Evolutionary conservation across 495 filamentous ascomycete genomes (phyloP), one percentile per base, ranked within the genome.

Genomic region (Aspergillus egyptiacus): DNA sequence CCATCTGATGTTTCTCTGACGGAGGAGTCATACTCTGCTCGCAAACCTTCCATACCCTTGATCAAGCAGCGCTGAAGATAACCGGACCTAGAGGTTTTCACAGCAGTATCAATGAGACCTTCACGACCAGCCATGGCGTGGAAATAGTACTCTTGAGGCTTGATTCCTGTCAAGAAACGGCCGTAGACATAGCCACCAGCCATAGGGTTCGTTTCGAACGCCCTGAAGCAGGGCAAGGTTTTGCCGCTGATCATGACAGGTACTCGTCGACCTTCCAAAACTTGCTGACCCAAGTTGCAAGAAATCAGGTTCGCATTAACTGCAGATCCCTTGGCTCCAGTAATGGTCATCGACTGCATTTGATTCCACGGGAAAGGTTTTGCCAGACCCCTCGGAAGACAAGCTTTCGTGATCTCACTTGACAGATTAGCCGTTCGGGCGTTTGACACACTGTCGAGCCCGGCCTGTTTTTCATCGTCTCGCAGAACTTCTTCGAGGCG

Each of bases 121-220:
- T 99, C 94, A 68, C 94, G 82, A 62, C 94, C 94, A 57, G 91
- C 91, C 94, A 99, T 99, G 62, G 91, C 87, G 80, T 99, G 94
- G 79, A 99, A 99, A 69, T 88, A 99, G 66, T 94, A 97, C 64
- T 97, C 94, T 63, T 99, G 94, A 20, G 94, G 94, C 48, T 91
- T 83, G 48, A 99, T 87, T 46, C 94, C 94, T 13, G 94, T 97
- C 78, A 99, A 87, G 79, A 97, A 99, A 63, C 94, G 90, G 65
- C 95, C 84, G 25, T 84, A 84, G 44, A 99, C 84, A 64, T 96
- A 99, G 23, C 94, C 94, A 54, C 93, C 94, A 25, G 94, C 93
- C 59, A 93, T 76, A 4, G 95, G 79, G 53, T 86, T 81, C 2
- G 89, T 89, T 45, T 97, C 94, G 56, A 82, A 96, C 5, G 93